Base-by-base conservation (phyloP, 2,329 filamentous ascomycete genomes). In the Fusarium torulosum region DNA sequence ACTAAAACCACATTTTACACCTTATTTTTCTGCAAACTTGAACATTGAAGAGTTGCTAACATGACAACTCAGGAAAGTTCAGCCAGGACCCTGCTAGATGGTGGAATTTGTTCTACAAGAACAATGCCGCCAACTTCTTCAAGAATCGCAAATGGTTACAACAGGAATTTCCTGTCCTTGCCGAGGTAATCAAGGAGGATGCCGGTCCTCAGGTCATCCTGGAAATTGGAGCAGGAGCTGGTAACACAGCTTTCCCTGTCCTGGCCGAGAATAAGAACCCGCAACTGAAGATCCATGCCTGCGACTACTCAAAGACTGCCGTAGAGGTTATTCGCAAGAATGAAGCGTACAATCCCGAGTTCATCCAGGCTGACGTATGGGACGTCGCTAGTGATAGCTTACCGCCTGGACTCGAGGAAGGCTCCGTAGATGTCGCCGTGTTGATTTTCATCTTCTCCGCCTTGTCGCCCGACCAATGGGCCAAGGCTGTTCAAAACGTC, bases 31-130 rank as follows among this genome's bases (percentile, higher is more conserved):
- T 63, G 54, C 47, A 38, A 52, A 35, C 53, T 56, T 20, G 37
- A 56, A 29, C 45, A 55, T 63, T 23, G 49, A 62, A 58, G 56
- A 49, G 43, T 60, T 64, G 76, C 83, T 86, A 79, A 87, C 79
- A 58, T 54, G 61, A 53, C 42, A 67, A 52, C 61, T 73, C 74
- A 91, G 89, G 83, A 73, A 91, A 93, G 70, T 97, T 97, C 84
- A 98, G 97, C 77, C 83, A 85, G 44, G 88, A 96, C 69, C 96
- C 96, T 1, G 94, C 93, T 65, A 97, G 94, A 79, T 98, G 94
- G 93, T 99, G 96, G 96, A 96, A 99, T 75, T 82, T 91, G 55
- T 99, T 99, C 81, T 99, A 99, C 84, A 94, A 96, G 81, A 97
- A 98, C 82, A 98, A 99, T 80, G 92, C 92, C 20, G 88, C 90